phyloP scores from a whole-genome alignment of 257 asterid genomes.

The Scutellaria barbata region DNA sequence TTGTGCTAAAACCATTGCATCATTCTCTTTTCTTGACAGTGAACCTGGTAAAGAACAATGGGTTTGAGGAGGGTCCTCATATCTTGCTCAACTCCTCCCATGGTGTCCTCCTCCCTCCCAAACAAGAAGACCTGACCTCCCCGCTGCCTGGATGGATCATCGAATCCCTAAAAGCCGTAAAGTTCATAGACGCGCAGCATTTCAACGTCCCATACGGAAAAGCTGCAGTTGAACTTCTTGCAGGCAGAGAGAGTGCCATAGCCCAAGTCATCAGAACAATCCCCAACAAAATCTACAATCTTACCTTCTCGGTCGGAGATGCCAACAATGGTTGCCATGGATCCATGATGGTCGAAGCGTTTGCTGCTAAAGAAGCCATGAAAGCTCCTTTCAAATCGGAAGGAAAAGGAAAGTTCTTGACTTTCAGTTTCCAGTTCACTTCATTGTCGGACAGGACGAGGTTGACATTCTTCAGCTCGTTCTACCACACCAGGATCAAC shows the following conservation, averaged over 20 bases:
- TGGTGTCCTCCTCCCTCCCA: slow-evolving; percentile 87
- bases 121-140: slow-evolving; percentile 65
- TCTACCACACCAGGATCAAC: slow-evolving; percentile 63
- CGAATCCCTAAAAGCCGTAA: slow-evolving; percentile 74
- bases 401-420: slow-evolving; percentile 57
- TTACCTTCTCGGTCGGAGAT: slow-evolving; percentile 65
- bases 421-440: slow-evolving; percentile 60
- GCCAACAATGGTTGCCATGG: slow-evolving; percentile 84
- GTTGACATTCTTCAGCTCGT: slow-evolving; percentile 83
- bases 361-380: slow-evolving; percentile 56
- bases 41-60: slow-evolving; percentile 69
- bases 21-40: slow-evolving; percentile 44
- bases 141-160: slow-evolving; percentile 95
- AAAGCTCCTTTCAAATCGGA: slow-evolving; percentile 68
- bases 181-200: slow-evolving; percentile 66
- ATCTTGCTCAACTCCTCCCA: slow-evolving; percentile 62
- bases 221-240: slow-evolving; percentile 76
- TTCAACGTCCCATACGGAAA: slow-evolving; percentile 75
- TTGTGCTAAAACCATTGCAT: background rate
- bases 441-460: slow-evolving; percentile 64
- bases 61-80: slow-evolving; percentile 89
- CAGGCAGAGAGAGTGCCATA: slow-evolving; percentile 82
- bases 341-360: slow-evolving; percentile 83
- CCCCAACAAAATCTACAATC: slow-evolving; percentile 54
- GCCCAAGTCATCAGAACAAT: slow-evolving; percentile 71